Percentiles rank a stretch among this genome's conserved stretches.
phyloP scores from a whole-genome alignment of 177 flowering plant species.

The Vitis hybrid region DNA sequence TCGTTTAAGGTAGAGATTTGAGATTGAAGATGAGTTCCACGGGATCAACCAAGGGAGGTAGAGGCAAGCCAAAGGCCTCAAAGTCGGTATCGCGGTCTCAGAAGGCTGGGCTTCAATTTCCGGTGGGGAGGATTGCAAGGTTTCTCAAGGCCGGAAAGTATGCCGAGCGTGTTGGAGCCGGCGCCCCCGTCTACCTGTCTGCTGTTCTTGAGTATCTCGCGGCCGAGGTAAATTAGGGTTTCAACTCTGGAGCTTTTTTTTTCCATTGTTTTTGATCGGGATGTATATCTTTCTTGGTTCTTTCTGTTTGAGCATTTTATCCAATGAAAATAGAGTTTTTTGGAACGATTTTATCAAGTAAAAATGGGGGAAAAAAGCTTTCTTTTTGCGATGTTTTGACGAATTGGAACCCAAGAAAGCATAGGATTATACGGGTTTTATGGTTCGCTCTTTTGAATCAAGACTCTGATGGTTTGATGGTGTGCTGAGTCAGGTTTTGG shows the following conservation, averaged over 20 bases:
- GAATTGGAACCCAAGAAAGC: too few relatives aligned
- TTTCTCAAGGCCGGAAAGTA: conserved; percentile 63
- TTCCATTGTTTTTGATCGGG: not conserved
- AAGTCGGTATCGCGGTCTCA: conserved; percentile 49
- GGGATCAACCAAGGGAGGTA: conserved; percentile 50
- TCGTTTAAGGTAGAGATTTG: too few relatives aligned
- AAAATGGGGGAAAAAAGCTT: too few relatives aligned
- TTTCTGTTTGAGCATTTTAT: not conserved
- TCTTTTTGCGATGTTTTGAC: not conserved
- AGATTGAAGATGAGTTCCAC: conserved; percentile 38
- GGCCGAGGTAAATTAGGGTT: conserved; percentile 43
- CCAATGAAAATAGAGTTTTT: too few relatives aligned
- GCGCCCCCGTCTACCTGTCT: conserved; percentile 65
- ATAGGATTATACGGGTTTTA: not conserved
- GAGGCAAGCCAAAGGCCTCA: conserved; percentile 57
- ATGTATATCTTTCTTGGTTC: not conserved
- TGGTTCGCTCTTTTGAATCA: not conserved
- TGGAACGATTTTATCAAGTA: too few relatives aligned
- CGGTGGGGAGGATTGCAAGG: conserved; percentile 65
- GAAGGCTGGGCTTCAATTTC: conserved; percentile 66
- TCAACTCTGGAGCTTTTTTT: not conserved
- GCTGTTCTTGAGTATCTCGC: conserved; percentile 66
- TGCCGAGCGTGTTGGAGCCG: conserved; percentile 67
- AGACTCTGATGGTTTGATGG: not conserved
- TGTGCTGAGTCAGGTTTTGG: conserved; percentile 43